Conservation (phyloP, 2,329 filamentous ascomycete genomes). For the Xylariaceae sp. region DNA sequence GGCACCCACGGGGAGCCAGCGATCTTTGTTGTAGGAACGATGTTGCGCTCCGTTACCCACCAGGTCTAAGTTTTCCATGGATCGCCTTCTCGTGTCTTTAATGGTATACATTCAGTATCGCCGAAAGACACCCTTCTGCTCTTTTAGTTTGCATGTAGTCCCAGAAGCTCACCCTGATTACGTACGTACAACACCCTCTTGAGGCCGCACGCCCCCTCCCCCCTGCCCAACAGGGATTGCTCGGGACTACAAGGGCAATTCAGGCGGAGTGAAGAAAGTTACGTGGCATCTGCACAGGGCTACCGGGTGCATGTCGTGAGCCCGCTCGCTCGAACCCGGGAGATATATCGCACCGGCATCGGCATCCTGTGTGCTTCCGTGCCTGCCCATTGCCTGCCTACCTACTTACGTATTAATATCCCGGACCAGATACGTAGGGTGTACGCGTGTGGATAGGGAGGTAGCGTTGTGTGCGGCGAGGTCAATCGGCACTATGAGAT, state of each 20-base stretch:
- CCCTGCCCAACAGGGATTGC: too few relatives aligned
- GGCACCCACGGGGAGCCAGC: too few relatives aligned
- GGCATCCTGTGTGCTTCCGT: constrained; percentile 11
- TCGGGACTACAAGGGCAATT: constrained; percentile 18
- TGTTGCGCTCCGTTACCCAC: too few relatives aligned
- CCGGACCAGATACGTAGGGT: neutral
- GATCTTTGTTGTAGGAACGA: too few relatives aligned
- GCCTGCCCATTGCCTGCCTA: neutral
- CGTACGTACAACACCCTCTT: too few relatives aligned
- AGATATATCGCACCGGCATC: constrained; percentile 19
- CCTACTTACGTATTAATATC: neutral
- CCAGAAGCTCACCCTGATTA: too few relatives aligned
- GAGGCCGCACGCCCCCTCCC: too few relatives aligned
- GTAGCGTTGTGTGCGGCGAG: neutral
- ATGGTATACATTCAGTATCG: too few relatives aligned
- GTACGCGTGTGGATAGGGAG: neutral
- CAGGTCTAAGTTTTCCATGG: too few relatives aligned
- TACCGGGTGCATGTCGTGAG: neutral
- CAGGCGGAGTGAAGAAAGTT: constrained; percentile 22
- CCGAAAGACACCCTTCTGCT: too few relatives aligned
- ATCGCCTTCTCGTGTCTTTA: too few relatives aligned
- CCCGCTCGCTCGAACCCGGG: constrained; percentile 3
- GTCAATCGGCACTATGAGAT: neutral
- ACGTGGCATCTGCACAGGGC: constrained; percentile 12
- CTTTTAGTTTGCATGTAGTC: too few relatives aligned